Conservation (phyloP, 2,329 filamentous ascomycete species). For the Penicillium aurantiogriseum region DNA sequence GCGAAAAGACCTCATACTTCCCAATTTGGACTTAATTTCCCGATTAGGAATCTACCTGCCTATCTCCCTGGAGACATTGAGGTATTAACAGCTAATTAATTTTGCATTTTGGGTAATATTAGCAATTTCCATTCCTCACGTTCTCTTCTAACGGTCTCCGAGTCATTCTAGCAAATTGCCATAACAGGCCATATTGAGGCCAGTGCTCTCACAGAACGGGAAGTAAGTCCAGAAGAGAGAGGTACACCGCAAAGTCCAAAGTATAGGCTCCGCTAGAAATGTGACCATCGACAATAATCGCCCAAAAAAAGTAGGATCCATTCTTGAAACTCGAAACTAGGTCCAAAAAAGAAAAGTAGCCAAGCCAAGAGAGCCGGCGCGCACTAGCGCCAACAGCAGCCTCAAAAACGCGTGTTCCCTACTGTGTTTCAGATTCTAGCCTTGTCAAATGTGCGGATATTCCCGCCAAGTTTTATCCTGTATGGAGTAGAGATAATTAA, state of each 20-base stretch:
- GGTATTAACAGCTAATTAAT: background rate
- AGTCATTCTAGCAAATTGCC: background rate
- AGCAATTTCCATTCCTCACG: background rate
- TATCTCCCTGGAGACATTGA: background rate
- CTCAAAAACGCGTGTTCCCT: conserved; percentile 27
- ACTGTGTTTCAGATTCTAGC: conserved; percentile 22
- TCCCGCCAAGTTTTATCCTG: background rate
- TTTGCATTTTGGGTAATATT: background rate
- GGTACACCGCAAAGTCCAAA: conserved; percentile 2
- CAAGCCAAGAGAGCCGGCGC: conserved; percentile 17
- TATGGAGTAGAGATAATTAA: background rate
- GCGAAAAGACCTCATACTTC: background rate
- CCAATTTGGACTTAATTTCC: background rate
- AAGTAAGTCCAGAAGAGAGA: conserved; percentile 1
- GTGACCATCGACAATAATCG: conserved; percentile 9
- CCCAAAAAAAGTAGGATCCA: background rate
- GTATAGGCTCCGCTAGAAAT: conserved; percentile 6
- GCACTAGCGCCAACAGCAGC: conserved; percentile 17
- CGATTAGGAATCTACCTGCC: background rate
- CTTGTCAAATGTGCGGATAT: conserved; percentile 19
- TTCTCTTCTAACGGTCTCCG: background rate
- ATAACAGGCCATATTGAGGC: conserved; percentile 5
- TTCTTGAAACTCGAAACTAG: conserved; percentile 14
- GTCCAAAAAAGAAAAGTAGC: background rate
- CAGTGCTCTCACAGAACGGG: conserved; percentile 1